These are phyloP conservation scores for Lolium perenne DNA, from an alignment of 176 grass and related monocot species.

Conservation along the genomic window DNA sequence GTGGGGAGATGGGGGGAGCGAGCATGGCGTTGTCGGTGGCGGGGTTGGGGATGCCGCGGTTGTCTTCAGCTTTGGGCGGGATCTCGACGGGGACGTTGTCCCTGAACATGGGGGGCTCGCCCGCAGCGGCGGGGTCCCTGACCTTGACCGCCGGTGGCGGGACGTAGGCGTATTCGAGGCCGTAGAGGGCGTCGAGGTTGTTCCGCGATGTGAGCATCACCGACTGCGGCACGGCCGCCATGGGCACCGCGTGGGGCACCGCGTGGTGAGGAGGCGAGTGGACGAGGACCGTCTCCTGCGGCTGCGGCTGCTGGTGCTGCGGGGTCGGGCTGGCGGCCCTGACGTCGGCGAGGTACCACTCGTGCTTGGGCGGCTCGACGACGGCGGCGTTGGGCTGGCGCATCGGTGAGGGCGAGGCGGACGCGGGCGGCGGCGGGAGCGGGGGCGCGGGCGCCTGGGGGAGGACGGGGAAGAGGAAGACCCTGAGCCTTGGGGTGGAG, in stretches of 20 bases:
- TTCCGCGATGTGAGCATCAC: not conserved
- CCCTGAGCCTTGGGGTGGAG: slow-evolving; percentile 64
- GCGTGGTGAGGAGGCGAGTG: slow-evolving; percentile 22
- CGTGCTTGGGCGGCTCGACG: slow-evolving; percentile 56
- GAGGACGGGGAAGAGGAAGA: slow-evolving; percentile 86
- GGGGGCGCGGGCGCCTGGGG: slow-evolving; percentile 45
- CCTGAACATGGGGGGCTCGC: slow-evolving; percentile 33
- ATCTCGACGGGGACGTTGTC: slow-evolving; percentile 68
- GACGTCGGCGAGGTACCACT: slow-evolving; percentile 58
- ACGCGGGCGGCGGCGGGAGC: slow-evolving; percentile 39
- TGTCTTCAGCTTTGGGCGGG: slow-evolving; percentile 55
- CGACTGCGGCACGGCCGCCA: not conserved
- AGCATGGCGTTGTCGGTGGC: slow-evolving; percentile 29
- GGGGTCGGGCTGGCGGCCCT: slow-evolving; percentile 50
- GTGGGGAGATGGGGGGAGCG: slow-evolving; percentile 46
- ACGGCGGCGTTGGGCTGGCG: slow-evolving; percentile 31
- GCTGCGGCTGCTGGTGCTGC: not conserved
- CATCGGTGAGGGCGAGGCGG: too few species aligned
- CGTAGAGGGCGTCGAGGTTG: slow-evolving; percentile 81
- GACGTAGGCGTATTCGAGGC: slow-evolving; percentile 76
- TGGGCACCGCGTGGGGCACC: not conserved
- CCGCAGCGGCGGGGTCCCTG: slow-evolving; percentile 54
- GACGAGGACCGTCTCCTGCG: slow-evolving; percentile 34
- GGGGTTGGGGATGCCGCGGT: slow-evolving; percentile 33
- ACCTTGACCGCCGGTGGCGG: slow-evolving; percentile 84